Percentiles rank a stretch among this genome's conserved stretches.
phyloP scores from a whole-genome alignment of 2,329 filamentous ascomycete species.

The Atkinsonella texensis region DNA sequence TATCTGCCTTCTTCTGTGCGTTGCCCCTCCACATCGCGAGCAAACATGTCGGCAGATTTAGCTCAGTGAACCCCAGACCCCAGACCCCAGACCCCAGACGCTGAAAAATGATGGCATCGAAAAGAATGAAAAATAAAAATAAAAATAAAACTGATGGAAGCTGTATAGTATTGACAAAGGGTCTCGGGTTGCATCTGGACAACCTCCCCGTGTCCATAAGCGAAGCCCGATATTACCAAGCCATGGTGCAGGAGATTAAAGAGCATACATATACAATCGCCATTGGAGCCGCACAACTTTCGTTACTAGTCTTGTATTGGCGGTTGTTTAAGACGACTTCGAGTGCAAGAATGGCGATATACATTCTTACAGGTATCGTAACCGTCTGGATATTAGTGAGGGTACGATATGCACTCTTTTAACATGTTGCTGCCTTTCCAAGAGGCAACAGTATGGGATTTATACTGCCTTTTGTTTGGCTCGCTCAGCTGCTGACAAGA shows the following conservation, averaged over 20 bases:
- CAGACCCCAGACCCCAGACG: no score
- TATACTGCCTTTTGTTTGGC: background rate
- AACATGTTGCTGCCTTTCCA: background rate
- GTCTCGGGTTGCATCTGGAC: conserved; percentile 6
- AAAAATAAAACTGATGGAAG: background rate
- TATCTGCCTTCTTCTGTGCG: conserved; percentile 1
- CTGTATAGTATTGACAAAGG: background rate
- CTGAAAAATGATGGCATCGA: background rate
- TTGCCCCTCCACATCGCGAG: background rate
- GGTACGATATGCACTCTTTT: background rate
- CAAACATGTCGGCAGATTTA: no score
- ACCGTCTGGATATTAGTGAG: background rate
- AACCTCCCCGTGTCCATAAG: conserved; percentile 5
- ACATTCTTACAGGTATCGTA: conserved; percentile 1
- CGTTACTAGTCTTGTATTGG: conserved; percentile 8
- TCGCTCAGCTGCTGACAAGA: background rate
- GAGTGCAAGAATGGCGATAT: conserved; percentile 1
- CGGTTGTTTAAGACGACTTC: conserved; percentile 5
- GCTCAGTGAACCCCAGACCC: background rate
- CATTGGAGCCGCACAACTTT: conserved; percentile 7
- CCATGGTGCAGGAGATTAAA: conserved; percentile 8
- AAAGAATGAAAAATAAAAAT: no score
- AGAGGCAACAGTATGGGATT: background rate
- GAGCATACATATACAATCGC: conserved; percentile 8
- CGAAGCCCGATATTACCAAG: conserved; percentile 7